Evolutionary conservation across 2,329 filamentous ascomycete species (phyloP).

Genomic region (Penicillium corylophilum): DNA sequence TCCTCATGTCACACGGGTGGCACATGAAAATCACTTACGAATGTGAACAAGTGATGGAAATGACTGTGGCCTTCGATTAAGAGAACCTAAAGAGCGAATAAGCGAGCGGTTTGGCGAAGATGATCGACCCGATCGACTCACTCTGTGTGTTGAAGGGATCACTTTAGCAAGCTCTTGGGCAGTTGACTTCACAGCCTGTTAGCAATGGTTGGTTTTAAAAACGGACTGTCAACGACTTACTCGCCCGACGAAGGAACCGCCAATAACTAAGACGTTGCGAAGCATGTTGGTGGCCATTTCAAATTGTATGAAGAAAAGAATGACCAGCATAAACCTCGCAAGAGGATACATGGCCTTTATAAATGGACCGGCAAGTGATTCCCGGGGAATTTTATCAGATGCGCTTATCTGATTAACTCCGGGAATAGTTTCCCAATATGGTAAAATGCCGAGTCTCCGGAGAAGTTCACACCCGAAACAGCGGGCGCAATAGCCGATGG

Average conservation of each 20-base stretch:
- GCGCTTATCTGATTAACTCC: slow-evolving; percentile 24
- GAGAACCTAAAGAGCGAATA: slow-evolving; percentile 25
- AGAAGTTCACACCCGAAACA: slow-evolving; percentile 12
- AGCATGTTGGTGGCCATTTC: slow-evolving; percentile 28
- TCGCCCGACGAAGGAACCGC: slow-evolving; percentile 38
- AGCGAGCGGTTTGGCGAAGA: not conserved
- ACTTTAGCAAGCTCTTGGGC: slow-evolving; percentile 37
- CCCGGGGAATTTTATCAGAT: not conserved
- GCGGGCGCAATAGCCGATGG: slow-evolving; percentile 9
- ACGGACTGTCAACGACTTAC: slow-evolving; percentile 15
- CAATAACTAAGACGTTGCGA: slow-evolving; percentile 38
- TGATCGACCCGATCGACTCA: slow-evolving; percentile 11
- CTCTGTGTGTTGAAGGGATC: slow-evolving; percentile 36
- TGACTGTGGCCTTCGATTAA: slow-evolving; percentile 37
- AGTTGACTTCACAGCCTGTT: slow-evolving; percentile 20
- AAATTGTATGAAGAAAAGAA: not conserved
- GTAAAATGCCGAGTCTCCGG: slow-evolving; percentile 12
- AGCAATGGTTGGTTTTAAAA: slow-evolving; percentile 6
- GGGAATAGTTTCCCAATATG: slow-evolving; percentile 8
- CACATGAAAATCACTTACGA: slow-evolving; percentile 23
- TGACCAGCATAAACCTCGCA: not conserved
- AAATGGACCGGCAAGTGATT: not conserved
- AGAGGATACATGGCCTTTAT: not conserved
- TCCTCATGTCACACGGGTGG: too few relatives aligned
- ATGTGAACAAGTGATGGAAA: slow-evolving; percentile 38